Evolutionary conservation across 371 early-diverging fungal species (phyloP).

Genomic region (Capillidium heterosporum): DNA sequence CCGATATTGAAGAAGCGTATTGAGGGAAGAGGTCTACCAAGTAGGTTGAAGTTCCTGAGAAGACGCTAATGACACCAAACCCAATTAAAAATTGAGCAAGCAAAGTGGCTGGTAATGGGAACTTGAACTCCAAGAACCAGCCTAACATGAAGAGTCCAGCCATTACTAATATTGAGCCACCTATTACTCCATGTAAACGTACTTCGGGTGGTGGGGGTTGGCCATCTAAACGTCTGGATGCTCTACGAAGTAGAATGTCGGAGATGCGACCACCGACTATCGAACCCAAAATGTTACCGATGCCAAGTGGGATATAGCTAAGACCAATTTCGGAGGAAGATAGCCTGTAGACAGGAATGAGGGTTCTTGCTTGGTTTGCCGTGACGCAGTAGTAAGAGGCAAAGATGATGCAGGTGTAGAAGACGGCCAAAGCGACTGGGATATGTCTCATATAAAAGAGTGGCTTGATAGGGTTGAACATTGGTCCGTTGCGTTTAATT

Average conservation of each 20-base stretch:
- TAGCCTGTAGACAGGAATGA: conserved; percentile 13
- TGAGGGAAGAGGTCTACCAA: conserved; percentile 5
- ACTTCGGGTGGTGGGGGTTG: conserved; percentile 11
- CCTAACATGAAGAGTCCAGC: conserved; percentile 21
- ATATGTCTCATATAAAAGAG: conserved; percentile 22
- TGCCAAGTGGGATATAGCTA: conserved; percentile 19
- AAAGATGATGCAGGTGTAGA: conserved; percentile 29
- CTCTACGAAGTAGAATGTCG: conserved; percentile 17
- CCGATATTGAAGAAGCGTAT: background rate
- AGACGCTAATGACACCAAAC: background rate
- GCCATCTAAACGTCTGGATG: background rate
- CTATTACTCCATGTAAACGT: conserved; percentile 18
- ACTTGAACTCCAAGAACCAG: conserved; percentile 17
- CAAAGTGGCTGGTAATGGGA: conserved; percentile 7
- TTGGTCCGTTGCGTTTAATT: background rate
- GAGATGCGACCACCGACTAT: conserved; percentile 17
- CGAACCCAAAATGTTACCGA: conserved; percentile 25
- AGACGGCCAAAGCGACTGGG: conserved; percentile 20
- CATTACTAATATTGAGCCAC: conserved; percentile 16
- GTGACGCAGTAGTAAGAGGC: conserved; percentile 28
- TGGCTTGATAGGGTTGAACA: conserved; percentile 13
- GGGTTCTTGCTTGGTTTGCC: conserved; percentile 16
- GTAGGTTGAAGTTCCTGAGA: background rate
- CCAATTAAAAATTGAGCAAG: conserved; percentile 1
- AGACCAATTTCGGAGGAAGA: conserved; percentile 21